Conservation (phyloP, 768 basidiomycete genomes). For the Podaxis carcinomalis region DNA sequence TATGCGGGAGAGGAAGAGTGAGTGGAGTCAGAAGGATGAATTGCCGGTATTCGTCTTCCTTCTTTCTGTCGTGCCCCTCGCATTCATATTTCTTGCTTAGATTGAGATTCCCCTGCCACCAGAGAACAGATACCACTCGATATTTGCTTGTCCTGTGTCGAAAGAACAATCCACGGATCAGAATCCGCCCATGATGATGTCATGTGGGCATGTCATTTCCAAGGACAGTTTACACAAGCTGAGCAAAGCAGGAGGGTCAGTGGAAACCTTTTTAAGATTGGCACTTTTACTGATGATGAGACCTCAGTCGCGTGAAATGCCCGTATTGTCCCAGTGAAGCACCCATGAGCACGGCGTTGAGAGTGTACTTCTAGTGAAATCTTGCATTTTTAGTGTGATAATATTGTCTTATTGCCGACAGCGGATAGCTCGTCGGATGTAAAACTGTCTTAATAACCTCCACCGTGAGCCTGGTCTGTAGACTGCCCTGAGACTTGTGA, state of each 20-base stretch:
- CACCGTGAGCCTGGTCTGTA: too few species aligned
- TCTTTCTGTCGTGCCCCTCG: not conserved
- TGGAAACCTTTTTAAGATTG: conserved; percentile 7
- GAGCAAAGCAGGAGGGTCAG: conserved; percentile 74
- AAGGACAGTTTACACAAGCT: conserved; percentile 89
- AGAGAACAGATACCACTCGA: conserved; percentile 90
- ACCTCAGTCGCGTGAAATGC: conserved; percentile 82
- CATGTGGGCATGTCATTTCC: conserved; percentile 92
- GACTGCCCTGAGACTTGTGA: too few species aligned
- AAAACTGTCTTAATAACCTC: not conserved
- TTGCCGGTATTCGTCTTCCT: conserved; percentile 58
- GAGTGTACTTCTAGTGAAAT: conserved; percentile 54
- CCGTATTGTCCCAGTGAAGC: conserved; percentile 94
- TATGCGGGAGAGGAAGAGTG: conserved; percentile 89
- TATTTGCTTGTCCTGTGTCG: conserved; percentile 96
- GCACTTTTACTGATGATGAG: conserved; percentile 10
- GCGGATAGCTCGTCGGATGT: not conserved
- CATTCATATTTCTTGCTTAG: conserved; percentile 34
- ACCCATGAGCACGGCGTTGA: conserved; percentile 45
- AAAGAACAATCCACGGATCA: conserved; percentile 92
- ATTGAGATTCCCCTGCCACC: conserved; percentile 90
- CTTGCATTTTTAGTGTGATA: not conserved
- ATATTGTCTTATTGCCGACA: not conserved
- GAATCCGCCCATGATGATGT: conserved; percentile 98
- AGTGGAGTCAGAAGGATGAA: conserved; percentile 88